These are phyloP conservation scores for Schizophyllum commune DNA, from an alignment of 1,284 basidiomycete species.

Conservation along the genomic window DNA sequence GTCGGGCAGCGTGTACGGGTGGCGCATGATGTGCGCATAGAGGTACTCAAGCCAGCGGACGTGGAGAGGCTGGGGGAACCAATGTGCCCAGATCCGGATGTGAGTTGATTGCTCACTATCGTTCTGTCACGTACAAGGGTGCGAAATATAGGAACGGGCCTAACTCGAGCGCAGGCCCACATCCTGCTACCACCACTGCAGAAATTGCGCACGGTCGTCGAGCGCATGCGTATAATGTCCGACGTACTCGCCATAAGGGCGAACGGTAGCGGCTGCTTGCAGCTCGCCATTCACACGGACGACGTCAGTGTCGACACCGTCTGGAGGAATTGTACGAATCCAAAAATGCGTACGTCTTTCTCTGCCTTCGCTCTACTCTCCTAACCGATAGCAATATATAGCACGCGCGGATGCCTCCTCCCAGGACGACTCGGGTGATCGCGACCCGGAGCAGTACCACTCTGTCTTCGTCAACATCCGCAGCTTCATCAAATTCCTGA, in stretches of 20 bases:
- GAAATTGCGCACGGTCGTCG: conserved; percentile 74
- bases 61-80: conserved; percentile 73
- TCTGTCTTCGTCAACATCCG: conserved; percentile 65
- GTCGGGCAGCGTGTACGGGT: conserved; percentile 50
- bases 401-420: conserved; percentile 13
- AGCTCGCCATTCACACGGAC: conserved; percentile 64
- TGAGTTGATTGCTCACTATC: conserved; percentile 27
- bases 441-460: conserved; percentile 40
- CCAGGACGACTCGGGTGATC: conserved; percentile 25
- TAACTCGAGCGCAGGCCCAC: conserved; percentile 50
- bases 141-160: background rate
- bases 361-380: background rate
- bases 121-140: background rate
- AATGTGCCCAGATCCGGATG: conserved; percentile 83
- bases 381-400: conserved; percentile 4
- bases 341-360: conserved; percentile 48
- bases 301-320: conserved; percentile 70
- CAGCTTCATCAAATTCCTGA: conserved; percentile 79
- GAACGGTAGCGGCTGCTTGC: conserved; percentile 56
- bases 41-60: conserved; percentile 69
- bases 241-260: conserved; percentile 69
- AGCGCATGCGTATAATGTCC: conserved; percentile 68
- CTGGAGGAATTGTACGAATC: conserved; percentile 72
- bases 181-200: conserved; percentile 73
- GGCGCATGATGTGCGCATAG: conserved; percentile 68